phyloP scores from a whole-genome alignment of 345 rosid species.

The Xanthoceras sorbifolium region DNA sequence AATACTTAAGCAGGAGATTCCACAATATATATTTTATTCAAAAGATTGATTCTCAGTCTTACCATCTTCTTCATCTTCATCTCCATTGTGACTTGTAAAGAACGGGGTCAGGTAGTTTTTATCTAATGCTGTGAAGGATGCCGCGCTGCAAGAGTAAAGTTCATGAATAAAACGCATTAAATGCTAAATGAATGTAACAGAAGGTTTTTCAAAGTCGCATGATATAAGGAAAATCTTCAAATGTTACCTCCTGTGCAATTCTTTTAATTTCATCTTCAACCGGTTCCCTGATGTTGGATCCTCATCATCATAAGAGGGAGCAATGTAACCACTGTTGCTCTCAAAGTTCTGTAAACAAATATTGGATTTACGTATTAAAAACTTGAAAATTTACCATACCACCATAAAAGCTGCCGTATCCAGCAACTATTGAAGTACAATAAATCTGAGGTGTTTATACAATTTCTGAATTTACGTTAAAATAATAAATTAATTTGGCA shows the following conservation, averaged over 20 bases:
- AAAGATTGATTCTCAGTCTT: conserved; percentile 17
- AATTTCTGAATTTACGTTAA: neutral
- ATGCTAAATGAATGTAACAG: neutral
- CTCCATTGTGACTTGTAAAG: conserved; percentile 82
- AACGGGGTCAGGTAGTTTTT: conserved; percentile 83
- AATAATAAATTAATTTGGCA: neutral
- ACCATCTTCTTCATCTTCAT: conserved; percentile 63
- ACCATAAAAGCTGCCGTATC: neutral
- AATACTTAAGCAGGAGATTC: neutral
- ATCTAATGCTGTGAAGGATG: conserved; percentile 75
- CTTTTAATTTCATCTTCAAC: conserved; percentile 79
- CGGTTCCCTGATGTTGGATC: conserved; percentile 71
- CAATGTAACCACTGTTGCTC: conserved; percentile 58
- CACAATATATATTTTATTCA: neutral
- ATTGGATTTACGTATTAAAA: neutral
- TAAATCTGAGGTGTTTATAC: neutral
- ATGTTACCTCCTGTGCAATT: conserved; percentile 72
- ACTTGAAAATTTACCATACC: neutral
- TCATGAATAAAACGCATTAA: neutral
- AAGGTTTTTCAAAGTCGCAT: neutral
- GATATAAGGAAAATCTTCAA: conserved; percentile 3
- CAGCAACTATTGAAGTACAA: neutral
- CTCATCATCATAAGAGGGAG: conserved; percentile 60
- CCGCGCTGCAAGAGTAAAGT: conserved; percentile 48
- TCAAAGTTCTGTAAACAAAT: conserved; percentile 53